Evolutionary conservation across 176 grass and related monocot genomes (phyloP), one percentile per base, ranked within the genome.

Genomic region (Carex pumila): DNA sequence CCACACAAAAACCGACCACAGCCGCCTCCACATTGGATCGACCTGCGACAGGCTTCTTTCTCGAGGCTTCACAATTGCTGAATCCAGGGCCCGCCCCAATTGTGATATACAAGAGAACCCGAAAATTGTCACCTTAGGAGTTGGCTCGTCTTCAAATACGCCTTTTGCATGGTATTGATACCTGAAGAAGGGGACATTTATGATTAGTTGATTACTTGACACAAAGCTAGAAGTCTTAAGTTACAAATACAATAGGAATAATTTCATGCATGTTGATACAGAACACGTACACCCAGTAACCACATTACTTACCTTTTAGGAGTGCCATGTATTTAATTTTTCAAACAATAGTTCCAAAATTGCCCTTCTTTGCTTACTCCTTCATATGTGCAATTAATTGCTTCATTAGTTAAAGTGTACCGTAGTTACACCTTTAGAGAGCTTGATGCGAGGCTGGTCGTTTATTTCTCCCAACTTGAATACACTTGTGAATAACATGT

Each of bases 401-500:
- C 36, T 19, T 21, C 11, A 73, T 77, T 77, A 10, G 6, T 31
- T 17, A 17, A 56, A 2, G 50, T 69, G 30, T 79, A 99, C 96
- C 94, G 95, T 99, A 81, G 93, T 86, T 56, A 99, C 88, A 85
- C 95, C 93, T 87, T 94, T 93, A 32, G 96, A 99, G 71, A 99
- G 91, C 81, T 99, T 99, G 73, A 99, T 99, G 65, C 96, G 96
- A 83, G 96, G 96, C 81, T 90, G 90, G 85, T 71, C 88, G 32
- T 99, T 99, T 86, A 99, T 99, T 70, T 99, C 96, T 79, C 95
- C 96, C 89, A 99, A 86, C 90, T 99, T 99, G 88, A 99, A 99
- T 53, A 99, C 96, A 89, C 91, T 85, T 99, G 96, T 83, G 91
- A 84, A 90, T 93, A 99, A 68, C 96, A 99, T 0, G 96, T 95